Evolutionary conservation across 2,329 filamentous ascomycete genomes (phyloP).

Genomic region (Pyrenophora tritici-repentis): DNA sequence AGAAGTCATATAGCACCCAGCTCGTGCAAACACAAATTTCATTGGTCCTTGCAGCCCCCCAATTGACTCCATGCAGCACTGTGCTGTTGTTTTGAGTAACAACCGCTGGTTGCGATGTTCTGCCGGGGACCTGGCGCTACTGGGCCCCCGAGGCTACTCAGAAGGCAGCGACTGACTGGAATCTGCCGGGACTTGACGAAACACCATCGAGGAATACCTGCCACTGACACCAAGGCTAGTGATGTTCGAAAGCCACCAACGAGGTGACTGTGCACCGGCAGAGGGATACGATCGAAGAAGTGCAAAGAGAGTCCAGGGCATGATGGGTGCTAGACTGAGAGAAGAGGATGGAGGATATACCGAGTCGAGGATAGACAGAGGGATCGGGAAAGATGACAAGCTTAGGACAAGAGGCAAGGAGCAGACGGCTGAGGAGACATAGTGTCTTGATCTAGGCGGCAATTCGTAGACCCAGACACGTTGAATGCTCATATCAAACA

Average conservation of each 20-base stretch:
- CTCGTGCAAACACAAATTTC: neutral
- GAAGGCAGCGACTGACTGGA: neutral
- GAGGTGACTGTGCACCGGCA: neutral
- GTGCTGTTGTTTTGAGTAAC: neutral
- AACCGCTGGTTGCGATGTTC: neutral
- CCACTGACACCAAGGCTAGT: neutral
- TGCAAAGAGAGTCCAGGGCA: neutral
- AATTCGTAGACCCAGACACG: no score
- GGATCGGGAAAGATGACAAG: neutral
- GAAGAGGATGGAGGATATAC: neutral
- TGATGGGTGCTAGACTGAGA: no score
- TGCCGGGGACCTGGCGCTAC: neutral
- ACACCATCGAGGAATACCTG: neutral
- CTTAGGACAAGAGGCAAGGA: neutral
- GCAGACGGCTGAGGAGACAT: neutral
- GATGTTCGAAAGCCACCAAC: neutral
- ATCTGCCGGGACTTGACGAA: neutral
- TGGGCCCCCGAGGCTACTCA: neutral
- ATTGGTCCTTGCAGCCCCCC: neutral
- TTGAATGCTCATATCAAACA: no score
- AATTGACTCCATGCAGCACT: neutral
- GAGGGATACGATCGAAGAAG: neutral
- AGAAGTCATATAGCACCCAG: neutral
- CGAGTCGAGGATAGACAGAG: neutral
- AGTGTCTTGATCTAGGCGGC: no score